phyloP scores from a whole-genome alignment of 176 grass and related monocot genomes.

The Aegilops sharonensis region DNA sequence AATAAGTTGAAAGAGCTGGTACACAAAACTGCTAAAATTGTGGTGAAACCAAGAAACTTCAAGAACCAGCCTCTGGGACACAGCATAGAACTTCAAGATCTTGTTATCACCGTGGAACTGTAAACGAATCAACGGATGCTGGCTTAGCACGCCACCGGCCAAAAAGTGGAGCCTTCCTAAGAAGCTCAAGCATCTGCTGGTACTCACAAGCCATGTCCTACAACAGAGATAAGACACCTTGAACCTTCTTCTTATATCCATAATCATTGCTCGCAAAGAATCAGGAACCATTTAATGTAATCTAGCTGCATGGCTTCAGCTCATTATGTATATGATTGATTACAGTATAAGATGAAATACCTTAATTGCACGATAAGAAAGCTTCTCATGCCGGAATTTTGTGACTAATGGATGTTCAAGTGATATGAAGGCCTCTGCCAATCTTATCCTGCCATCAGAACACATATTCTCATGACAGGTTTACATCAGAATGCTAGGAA shows the following conservation, averaged over 20 bases:
- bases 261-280: neutral
- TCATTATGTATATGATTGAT: neutral
- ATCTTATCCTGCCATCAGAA: slow-evolving; percentile 57
- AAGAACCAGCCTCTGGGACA: neutral
- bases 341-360: slow-evolving; percentile 32
- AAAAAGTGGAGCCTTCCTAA: slow-evolving; percentile 55
- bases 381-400: slow-evolving; percentile 24
- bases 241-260: neutral
- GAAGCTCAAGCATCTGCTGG: slow-evolving; percentile 44
- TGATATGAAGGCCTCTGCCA: slow-evolving; percentile 55
- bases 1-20: neutral
- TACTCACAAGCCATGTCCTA: slow-evolving; percentile 64
- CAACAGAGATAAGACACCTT: neutral
- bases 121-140: slow-evolving; percentile 40
- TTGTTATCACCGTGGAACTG: slow-evolving; percentile 1
- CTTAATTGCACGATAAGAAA: slow-evolving; percentile 68
- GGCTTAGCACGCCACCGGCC: slow-evolving; percentile 53
- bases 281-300: neutral
- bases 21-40: neutral
- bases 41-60: neutral
- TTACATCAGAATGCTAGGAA: neutral
- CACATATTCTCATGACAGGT: neutral
- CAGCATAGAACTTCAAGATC: neutral
- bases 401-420: slow-evolving; percentile 26
- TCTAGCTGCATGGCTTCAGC: too few relatives aligned